phyloP scores from a whole-genome alignment of 495 filamentous ascomycete species.

The Lasiosphaeria miniovina region DNA sequence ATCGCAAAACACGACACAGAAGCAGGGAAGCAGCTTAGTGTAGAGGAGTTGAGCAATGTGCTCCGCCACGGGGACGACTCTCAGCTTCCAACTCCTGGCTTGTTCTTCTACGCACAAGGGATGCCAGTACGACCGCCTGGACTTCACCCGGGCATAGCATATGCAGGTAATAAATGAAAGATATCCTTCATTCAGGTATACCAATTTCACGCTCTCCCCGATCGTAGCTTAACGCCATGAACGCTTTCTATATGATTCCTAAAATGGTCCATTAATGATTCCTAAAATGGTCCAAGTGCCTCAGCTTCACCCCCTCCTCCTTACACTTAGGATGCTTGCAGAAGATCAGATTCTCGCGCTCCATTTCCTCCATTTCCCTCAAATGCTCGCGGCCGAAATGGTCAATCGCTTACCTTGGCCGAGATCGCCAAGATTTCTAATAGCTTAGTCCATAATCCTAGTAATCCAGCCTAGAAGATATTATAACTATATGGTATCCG shows the following conservation, averaged over 20 bases:
- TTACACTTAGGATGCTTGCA: slow-evolving; percentile 6
- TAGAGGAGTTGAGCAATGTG: slow-evolving; percentile 5
- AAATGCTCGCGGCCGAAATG: slow-evolving; percentile 5
- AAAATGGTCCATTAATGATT: slow-evolving; percentile 9
- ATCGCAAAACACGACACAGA: slow-evolving; percentile 6
- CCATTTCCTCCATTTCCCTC: neutral
- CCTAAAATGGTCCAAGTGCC: slow-evolving; percentile 9
- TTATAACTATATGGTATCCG: no score
- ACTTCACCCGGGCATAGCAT: no score
- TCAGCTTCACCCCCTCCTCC: slow-evolving; percentile 5
- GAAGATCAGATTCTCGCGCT: slow-evolving; percentile 8
- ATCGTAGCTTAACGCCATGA: slow-evolving; percentile 1
- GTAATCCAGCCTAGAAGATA: no score
- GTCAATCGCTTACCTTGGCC: no score
- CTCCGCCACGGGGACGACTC: slow-evolving; percentile 11
- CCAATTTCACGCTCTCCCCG: neutral
- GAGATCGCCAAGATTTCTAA: no score
- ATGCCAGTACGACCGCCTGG: no score
- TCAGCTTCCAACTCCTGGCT: slow-evolving; percentile 6
- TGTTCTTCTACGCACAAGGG: slow-evolving; percentile 10
- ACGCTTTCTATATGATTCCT: slow-evolving; percentile 5
- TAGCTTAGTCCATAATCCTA: no score
- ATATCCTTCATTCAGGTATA: neutral
- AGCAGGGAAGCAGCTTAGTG: slow-evolving; percentile 2
- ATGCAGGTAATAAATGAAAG: no score